Conservation (phyloP, 495 filamentous ascomycete species). For the Jackrogersella multiformis region DNA sequence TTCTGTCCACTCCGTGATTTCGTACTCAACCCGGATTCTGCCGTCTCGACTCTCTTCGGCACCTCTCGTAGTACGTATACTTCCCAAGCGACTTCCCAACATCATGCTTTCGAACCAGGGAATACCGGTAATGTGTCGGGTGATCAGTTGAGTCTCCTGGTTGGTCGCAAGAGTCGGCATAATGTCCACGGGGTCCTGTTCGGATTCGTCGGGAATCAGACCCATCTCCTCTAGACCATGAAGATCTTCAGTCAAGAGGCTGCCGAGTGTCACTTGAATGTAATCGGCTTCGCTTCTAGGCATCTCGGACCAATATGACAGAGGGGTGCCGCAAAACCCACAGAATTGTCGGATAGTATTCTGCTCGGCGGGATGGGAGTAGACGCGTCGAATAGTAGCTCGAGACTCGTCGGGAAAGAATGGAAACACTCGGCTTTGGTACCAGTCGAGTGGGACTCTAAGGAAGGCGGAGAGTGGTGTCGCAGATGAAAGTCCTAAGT, state of each 20-base stretch:
- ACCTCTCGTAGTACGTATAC: conserved; percentile 68
- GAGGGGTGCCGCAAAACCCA: conserved; percentile 85
- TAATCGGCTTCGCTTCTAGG: conserved; percentile 73
- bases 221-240: conserved; percentile 72
- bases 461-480: conserved; percentile 80
- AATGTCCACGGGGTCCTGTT: conserved; percentile 46
- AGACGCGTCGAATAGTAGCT: conserved; percentile 73
- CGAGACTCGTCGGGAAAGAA: conserved; percentile 83
- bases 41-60: conserved; percentile 65
- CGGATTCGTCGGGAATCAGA: conserved; percentile 60
- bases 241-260: conserved; percentile 71
- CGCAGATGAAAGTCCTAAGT: conserved; percentile 69
- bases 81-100: conserved; percentile 74
- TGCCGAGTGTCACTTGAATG: conserved; percentile 79
- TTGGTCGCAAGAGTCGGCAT: conserved; percentile 26
- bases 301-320: conserved; percentile 81
- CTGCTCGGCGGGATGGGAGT: conserved; percentile 67
- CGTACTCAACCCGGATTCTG: conserved; percentile 76
- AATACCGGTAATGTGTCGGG: conserved; percentile 60
- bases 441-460: conserved; percentile 80
- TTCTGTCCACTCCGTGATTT: conserved; percentile 79
- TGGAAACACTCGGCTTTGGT: conserved; percentile 73
- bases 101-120: conserved; percentile 88
- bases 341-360: conserved; percentile 80
- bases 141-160: conserved; percentile 42